These are phyloP conservation scores for Casuarina glauca DNA, from an alignment of 306 rosid genomes.

Conservation along the genomic window DNA sequence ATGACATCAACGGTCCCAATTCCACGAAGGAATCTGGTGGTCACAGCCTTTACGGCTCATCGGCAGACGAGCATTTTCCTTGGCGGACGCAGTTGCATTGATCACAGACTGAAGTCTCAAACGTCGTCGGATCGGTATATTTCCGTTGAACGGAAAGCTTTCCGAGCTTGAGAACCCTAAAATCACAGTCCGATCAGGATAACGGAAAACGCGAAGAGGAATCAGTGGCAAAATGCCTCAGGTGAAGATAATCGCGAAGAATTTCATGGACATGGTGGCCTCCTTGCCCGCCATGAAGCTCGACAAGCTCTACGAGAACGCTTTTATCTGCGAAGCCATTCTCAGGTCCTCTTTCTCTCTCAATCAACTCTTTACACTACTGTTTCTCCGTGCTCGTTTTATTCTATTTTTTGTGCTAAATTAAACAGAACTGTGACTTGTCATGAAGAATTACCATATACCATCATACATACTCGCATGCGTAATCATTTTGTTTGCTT, in stretches of 20 bases:
- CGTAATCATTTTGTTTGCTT: not conserved
- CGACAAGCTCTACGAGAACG: constrained; percentile 74
- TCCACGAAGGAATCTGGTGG: too few species aligned
- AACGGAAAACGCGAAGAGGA: not conserved
- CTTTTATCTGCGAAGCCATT: constrained; percentile 96
- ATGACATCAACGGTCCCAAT: too few species aligned
- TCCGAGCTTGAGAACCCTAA: constrained; percentile 12
- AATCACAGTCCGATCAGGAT: not conserved
- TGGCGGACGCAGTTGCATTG: too few species aligned
- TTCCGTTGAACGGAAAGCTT: not conserved
- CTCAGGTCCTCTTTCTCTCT: constrained; percentile 56
- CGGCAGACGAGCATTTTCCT: too few species aligned
- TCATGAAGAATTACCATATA: not conserved
- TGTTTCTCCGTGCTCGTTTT: not conserved
- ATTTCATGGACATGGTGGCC: constrained; percentile 99
- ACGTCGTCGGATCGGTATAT: not conserved
- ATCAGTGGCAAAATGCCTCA: constrained; percentile 64
- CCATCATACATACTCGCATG: not conserved
- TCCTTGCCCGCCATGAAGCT: constrained; percentile 95
- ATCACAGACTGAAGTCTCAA: too few species aligned
- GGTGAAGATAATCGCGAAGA: constrained; percentile 90
- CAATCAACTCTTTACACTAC: not conserved
- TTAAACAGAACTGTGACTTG: too few species aligned
- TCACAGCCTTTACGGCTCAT: too few species aligned
- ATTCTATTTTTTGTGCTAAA: not conserved